These are phyloP conservation scores for Allantophomopsis lycopodina DNA, from an alignment of 2,329 filamentous ascomycete genomes.

Conservation along the genomic window DNA sequence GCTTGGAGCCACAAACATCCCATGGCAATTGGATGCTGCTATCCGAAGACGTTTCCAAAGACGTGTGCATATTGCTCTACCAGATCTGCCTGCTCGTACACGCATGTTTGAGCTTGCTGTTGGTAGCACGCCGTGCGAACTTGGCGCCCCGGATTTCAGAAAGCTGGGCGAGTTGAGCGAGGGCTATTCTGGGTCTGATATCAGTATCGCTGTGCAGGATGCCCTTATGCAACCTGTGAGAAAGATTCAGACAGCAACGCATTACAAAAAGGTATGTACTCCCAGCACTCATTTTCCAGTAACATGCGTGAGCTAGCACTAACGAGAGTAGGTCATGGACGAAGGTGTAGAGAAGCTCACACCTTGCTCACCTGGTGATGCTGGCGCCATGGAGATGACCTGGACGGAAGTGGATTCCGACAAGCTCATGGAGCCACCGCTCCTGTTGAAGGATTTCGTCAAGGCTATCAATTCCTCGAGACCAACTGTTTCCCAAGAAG, in stretches of 20 bases:
- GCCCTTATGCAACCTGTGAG: conserved; percentile 95
- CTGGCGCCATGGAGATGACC: conserved; percentile 78
- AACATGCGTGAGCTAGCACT: too few relatives aligned
- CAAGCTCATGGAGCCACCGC: conserved; percentile 70
- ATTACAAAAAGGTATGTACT: conserved; percentile 73
- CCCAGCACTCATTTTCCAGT: background rate
- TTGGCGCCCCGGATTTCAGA: conserved; percentile 66
- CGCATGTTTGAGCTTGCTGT: conserved; percentile 88
- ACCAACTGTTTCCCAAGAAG: conserved; percentile 80
- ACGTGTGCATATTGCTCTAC: conserved; percentile 87
- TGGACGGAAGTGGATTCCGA: conserved; percentile 83
- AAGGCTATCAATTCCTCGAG: conserved; percentile 79
- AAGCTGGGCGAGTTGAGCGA: conserved; percentile 72
- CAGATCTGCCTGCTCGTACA: conserved; percentile 74
- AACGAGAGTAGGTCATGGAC: conserved; percentile 43
- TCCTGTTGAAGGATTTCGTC: conserved; percentile 84
- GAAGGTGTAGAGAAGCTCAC: conserved; percentile 60
- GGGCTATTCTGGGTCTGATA: conserved; percentile 93
- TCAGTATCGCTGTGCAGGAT: conserved; percentile 87
- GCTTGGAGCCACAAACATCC: conserved; percentile 93
- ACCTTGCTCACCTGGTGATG: conserved; percentile 86
- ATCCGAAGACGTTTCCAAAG: conserved; percentile 94
- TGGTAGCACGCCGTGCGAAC: conserved; percentile 80
- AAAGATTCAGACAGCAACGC: conserved; percentile 93
- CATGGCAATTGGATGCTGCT: conserved; percentile 94